Percentiles rank a stretch among this genome's conserved stretches.
These are phyloP conservation scores for Trematosphaeria pertusa DNA, from an alignment of 2,329 filamentous ascomycete species.

Conservation along the genomic window DNA sequence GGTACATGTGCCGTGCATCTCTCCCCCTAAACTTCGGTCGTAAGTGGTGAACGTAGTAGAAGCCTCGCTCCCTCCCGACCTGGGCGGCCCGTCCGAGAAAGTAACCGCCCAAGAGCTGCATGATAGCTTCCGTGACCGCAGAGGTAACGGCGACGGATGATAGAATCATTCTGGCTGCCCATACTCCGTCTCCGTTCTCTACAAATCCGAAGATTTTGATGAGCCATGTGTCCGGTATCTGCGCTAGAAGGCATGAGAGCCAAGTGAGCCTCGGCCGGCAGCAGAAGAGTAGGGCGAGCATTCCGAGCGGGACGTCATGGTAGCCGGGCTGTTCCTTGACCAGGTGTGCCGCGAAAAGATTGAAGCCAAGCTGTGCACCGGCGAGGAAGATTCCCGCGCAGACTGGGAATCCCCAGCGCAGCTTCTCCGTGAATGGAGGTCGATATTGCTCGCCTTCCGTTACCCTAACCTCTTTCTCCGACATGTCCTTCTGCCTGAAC, in stretches of 20 bases:
- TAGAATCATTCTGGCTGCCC: conserved; percentile 5
- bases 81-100: not conserved
- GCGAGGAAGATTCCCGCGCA: not conserved
- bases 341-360: conserved; percentile 1
- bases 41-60: conserved; percentile 6
- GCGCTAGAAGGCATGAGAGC: not conserved
- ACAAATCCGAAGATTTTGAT: not conserved
- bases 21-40: conserved; percentile 1
- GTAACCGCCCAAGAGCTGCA: conserved; percentile 6
- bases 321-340: conserved; percentile 1
- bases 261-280: conserved; percentile 4
- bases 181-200: not conserved
- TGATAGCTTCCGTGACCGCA: conserved; percentile 5
- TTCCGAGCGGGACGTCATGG: not conserved
- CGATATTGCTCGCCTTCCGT: not conserved
- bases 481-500: not conserved
- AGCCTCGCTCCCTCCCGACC: not conserved
- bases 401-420: conserved; percentile 3
- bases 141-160: conserved; percentile 5
- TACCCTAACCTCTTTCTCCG: not conserved
- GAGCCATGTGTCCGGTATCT: not conserved
- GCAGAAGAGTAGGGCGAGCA: conserved; percentile 2
- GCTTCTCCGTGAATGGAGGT: not conserved
- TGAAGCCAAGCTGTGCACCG: conserved; percentile 2
- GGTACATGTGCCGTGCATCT: conserved; percentile 6